Evolutionary conservation across 148 eudicot genomes (phyloP), one percentile per base, ranked within the genome.

Genomic region (Fagopyrum tataricum): DNA sequence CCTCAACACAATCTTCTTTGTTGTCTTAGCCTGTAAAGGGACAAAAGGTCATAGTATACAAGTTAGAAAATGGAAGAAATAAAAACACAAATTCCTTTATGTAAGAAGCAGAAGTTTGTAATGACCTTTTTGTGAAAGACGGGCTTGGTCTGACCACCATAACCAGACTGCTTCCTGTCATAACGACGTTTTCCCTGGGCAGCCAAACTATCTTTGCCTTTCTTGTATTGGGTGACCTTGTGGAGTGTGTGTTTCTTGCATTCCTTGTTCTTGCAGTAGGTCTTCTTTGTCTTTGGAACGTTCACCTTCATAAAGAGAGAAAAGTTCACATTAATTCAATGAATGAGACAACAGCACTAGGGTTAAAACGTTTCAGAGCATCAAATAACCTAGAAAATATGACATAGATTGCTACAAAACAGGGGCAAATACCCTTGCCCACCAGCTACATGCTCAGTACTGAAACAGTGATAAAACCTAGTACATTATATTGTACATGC

Each of bases 101-200:
- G 20, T 58, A 4, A 23, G 64, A 21, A 8, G 13, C 24, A 31
- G 66, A 14, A 58, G 39, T 58, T 23, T 58, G 40, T 7, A 24
- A 58, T 58, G 24, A 88, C 96, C 96, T 90, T 90, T 78, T 90
- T 88, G 89, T 88, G 96, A 75, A 90, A 90, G 71, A 90, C 96
- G 7, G 90, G 96, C 78, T 90, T 90, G 0, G 96, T 90, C 82
- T 90, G 96, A 48, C 96, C 96, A 81, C 96, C 96, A 86, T 88
- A 90, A 26, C 96, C 92, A 12, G 92, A 88, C 62, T 90, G 92
- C 59, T 90, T 90, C 56, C 96, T 77, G 67, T 90, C 96, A 81
- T 88, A 88, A 78, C 96, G 92, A 23, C 96, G 84, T 80, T 90
- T 90, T 31, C 92, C 96, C 55, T 90, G 96, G 26, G 85, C 96